A percentile compares a stretch with the other conserved stretches of the same genome.
Evolutionary conservation across 805 yeast genomes (phyloP).

Genomic region (Zygosaccharomyces gambellarensis): DNA sequence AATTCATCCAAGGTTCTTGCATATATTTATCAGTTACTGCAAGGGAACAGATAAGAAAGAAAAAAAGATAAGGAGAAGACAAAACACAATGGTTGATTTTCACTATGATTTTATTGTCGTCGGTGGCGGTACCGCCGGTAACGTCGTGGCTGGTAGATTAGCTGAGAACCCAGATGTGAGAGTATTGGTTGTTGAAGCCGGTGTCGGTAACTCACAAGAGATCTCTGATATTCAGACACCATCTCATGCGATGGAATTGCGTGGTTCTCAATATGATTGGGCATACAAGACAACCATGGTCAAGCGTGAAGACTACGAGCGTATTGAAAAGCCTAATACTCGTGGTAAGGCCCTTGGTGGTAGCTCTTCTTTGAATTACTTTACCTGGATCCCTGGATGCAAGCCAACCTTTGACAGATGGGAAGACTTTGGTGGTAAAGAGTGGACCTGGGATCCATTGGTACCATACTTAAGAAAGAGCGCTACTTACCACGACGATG

Average conservation of each 20-base stretch:
- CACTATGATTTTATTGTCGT: constrained; percentile 16
- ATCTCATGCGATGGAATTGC: constrained; percentile 27
- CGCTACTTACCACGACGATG: constrained; percentile 25
- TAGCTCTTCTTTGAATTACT: constrained; percentile 33
- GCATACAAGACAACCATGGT: constrained; percentile 31
- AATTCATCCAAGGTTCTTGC: too few species aligned
- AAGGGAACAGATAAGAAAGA: too few species aligned
- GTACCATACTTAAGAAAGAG: constrained; percentile 27
- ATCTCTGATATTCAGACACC: constrained; percentile 25
- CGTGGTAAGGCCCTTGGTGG: constrained; percentile 35
- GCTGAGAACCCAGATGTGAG: constrained; percentile 31
- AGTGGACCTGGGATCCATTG: constrained; percentile 32
- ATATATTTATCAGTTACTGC: too few species aligned
- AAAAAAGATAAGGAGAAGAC: too few species aligned
- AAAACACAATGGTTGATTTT: neutral
- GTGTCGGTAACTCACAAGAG: constrained; percentile 25
- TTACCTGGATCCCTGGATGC: constrained; percentile 31
- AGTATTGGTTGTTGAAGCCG: constrained; percentile 31
- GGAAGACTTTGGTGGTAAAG: constrained; percentile 30
- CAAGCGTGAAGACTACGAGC: constrained; percentile 29
- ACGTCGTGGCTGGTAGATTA: constrained; percentile 32
- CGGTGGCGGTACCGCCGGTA: constrained; percentile 32
- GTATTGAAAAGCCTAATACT: constrained; percentile 31
- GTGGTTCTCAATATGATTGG: constrained; percentile 31
- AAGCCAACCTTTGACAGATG: constrained; percentile 30